These are phyloP conservation scores for Tuber umbilicatum DNA, from an alignment of 495 filamentous ascomycete genomes.

Conservation along the genomic window DNA sequence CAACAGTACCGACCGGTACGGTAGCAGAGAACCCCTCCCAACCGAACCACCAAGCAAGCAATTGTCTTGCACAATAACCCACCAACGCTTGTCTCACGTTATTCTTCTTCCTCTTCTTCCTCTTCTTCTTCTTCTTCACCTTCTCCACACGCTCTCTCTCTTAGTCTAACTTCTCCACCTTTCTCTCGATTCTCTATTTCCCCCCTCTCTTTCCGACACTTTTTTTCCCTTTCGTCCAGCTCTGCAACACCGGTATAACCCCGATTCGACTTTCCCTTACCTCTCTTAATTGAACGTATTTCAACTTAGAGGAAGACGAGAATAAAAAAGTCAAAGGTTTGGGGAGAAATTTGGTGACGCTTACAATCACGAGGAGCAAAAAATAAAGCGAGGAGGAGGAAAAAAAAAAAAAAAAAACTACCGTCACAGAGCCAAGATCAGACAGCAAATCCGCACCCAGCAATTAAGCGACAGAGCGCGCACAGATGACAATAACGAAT, in stretches of 20 bases:
- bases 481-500: constrained; percentile 1
- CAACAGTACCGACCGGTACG: too few species aligned
- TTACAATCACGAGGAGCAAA: neutral
- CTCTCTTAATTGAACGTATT: neutral
- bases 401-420: constrained; percentile 8
- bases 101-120: neutral
- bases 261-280: neutral
- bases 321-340: neutral
- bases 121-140: neutral
- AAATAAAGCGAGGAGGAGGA: neutral
- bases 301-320: neutral
- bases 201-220: neutral
- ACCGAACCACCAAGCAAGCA: neutral
- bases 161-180: constrained; percentile 31
- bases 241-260: neutral
- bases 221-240: neutral
- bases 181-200: constrained; percentile 9
- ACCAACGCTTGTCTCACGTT: neutral
- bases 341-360: neutral
- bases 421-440: constrained; percentile 4
- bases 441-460: constrained; percentile 5
- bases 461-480: constrained; percentile 4
- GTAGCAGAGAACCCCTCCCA: neutral
- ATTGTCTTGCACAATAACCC: neutral
- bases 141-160: constrained; percentile 1